Evolutionary conservation across 176 grass and related monocot genomes (phyloP).

Genomic region (Musa acuminata): DNA sequence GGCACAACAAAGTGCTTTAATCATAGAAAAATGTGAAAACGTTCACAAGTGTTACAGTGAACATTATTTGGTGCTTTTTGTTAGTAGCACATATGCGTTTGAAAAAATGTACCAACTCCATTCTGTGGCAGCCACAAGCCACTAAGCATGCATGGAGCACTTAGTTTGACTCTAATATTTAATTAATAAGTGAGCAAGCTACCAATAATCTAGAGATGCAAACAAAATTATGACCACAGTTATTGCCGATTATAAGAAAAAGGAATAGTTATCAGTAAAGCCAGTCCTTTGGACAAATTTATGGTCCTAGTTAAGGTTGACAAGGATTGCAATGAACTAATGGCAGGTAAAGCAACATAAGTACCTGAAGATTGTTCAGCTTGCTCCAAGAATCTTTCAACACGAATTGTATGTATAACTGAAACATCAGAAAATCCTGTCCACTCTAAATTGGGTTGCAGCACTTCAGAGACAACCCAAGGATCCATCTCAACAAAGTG

Average conservation of each 20-base stretch:
- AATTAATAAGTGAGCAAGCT: background rate
- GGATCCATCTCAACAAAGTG: constrained; percentile 98
- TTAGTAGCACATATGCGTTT: background rate
- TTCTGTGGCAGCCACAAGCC: background rate
- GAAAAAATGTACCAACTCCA: background rate
- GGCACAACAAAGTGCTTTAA: background rate
- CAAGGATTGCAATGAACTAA: background rate
- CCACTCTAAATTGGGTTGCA: constrained; percentile 66
- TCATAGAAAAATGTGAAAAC: background rate
- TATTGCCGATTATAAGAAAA: background rate
- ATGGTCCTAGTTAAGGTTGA: background rate
- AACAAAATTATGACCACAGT: background rate
- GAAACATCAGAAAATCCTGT: constrained; percentile 86
- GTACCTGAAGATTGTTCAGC: constrained; percentile 62
- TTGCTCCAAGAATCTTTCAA: constrained; percentile 69
- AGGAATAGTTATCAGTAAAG: too few relatives aligned
- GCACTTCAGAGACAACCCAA: constrained; percentile 78
- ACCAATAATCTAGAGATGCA: background rate
- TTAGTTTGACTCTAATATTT: background rate
- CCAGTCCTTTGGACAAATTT: too few relatives aligned
- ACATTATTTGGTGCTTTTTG: background rate
- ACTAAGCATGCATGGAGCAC: background rate
- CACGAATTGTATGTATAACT: constrained; percentile 67
- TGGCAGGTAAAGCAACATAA: background rate
- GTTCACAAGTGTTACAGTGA: background rate